Percentiles rank a stretch among this genome's conserved stretches.
These are phyloP conservation scores for Amylostereum areolatum DNA, from an alignment of 1,284 basidiomycete species.

Conservation along the genomic window DNA sequence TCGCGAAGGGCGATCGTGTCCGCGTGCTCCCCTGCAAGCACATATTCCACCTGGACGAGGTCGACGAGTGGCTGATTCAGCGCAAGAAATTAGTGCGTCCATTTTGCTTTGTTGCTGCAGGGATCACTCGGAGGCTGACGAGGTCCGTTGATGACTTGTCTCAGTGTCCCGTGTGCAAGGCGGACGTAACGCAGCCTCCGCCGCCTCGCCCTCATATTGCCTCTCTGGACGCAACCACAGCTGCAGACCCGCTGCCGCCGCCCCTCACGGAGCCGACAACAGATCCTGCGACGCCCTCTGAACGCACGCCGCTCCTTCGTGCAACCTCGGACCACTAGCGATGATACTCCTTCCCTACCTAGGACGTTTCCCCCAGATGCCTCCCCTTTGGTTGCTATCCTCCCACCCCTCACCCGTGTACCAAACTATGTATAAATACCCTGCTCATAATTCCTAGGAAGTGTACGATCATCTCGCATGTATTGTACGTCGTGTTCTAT, in stretches of 20 bases:
- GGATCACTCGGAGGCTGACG: too few relatives aligned
- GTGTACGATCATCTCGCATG: too few relatives aligned
- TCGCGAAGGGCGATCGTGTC: conserved; percentile 79
- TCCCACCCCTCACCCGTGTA: too few relatives aligned
- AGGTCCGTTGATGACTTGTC: too few relatives aligned
- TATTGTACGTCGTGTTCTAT: too few relatives aligned
- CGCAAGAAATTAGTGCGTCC: conserved; percentile 79
- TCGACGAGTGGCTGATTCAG: conserved; percentile 86
- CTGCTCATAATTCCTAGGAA: too few relatives aligned
- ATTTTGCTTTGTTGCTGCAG: background rate
- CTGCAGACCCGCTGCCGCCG: background rate
- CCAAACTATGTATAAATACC: too few relatives aligned
- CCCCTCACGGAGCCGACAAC: conserved; percentile 10
- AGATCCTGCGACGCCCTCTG: conserved; percentile 16
- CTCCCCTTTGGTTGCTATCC: too few relatives aligned
- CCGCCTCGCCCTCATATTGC: conserved; percentile 10
- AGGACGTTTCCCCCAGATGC: too few relatives aligned
- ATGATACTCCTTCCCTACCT: too few relatives aligned
- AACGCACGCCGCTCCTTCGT: conserved; percentile 32
- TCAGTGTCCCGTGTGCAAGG: conserved; percentile 86
- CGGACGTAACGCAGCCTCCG: conserved; percentile 73
- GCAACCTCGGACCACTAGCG: too few relatives aligned
- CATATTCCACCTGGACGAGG: conserved; percentile 80
- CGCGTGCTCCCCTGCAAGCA: conserved; percentile 88
- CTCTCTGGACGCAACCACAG: conserved; percentile 2